Evolutionary conservation across 352 stramenopile species (phyloP).

Genomic region (Elongisporangium senticosum): DNA sequence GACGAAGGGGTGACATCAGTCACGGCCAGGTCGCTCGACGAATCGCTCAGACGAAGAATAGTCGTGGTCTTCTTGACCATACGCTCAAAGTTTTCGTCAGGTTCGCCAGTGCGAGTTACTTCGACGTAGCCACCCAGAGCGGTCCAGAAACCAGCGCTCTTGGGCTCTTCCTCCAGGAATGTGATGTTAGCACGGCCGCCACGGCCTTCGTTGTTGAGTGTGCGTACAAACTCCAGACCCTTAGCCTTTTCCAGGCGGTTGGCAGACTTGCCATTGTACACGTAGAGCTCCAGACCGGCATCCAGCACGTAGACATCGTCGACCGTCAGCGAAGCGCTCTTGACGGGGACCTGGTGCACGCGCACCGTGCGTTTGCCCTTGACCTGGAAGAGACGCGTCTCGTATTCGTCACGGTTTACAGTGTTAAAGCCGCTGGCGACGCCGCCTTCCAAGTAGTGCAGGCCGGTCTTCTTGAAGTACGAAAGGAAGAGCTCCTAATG

Average conservation of each 20-base stretch:
- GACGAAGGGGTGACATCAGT: constrained; percentile 57
- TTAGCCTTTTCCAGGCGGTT: constrained; percentile 91
- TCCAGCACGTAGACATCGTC: constrained; percentile 96
- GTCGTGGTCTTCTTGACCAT: constrained; percentile 55
- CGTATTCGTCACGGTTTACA: constrained; percentile 87
- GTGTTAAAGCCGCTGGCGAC: constrained; percentile 91
- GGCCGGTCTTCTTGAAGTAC: constrained; percentile 89
- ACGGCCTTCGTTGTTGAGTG: constrained; percentile 83
- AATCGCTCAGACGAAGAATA: constrained; percentile 77
- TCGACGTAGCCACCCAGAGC: constrained; percentile 83
- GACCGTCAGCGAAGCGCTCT: constrained; percentile 81
- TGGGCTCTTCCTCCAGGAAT: constrained; percentile 87
- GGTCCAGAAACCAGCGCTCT: constrained; percentile 90
- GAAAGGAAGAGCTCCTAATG: constrained; percentile 85
- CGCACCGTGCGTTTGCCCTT: constrained; percentile 88
- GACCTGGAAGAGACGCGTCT: constrained; percentile 84
- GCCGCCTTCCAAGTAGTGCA: constrained; percentile 92
- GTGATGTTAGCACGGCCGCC: constrained; percentile 74
- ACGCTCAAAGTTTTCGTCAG: constrained; percentile 61
- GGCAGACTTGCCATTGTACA: constrained; percentile 66
- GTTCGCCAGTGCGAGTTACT: constrained; percentile 54
- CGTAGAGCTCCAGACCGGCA: constrained; percentile 88
- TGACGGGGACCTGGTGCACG: constrained; percentile 81
- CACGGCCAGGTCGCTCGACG: constrained; percentile 45
- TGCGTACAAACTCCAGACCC: constrained; percentile 82